phyloP scores from a whole-genome alignment of 495 filamentous ascomycete genomes.

The Neurospora intermedia region DNA sequence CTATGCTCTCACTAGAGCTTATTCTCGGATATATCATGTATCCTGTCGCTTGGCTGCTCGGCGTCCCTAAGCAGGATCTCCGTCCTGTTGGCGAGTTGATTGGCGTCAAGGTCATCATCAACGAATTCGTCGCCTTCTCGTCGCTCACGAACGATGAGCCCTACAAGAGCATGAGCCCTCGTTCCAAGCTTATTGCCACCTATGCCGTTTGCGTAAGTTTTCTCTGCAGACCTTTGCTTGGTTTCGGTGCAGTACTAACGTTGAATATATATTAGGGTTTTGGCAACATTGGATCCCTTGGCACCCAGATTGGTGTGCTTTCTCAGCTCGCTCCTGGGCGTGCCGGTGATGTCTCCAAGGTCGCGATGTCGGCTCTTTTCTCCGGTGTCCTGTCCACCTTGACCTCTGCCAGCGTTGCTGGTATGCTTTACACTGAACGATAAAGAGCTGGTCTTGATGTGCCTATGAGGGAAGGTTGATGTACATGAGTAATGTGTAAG shows the following conservation, averaged over 20 bases:
- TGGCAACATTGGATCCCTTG: slow-evolving; percentile 71
- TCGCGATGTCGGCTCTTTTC: slow-evolving; percentile 69
- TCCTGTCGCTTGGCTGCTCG: slow-evolving; percentile 74
- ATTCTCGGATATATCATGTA: slow-evolving; percentile 80
- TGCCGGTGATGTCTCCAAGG: slow-evolving; percentile 59
- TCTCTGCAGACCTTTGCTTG: not conserved
- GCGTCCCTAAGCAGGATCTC: slow-evolving; percentile 63
- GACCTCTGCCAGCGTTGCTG: slow-evolving; percentile 72
- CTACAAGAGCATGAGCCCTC: slow-evolving; percentile 47
- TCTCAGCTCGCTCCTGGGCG: slow-evolving; percentile 67
- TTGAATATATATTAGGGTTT: slow-evolving; percentile 59
- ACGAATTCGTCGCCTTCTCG: slow-evolving; percentile 57
- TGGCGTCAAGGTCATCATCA: slow-evolving; percentile 70
- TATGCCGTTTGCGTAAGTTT: slow-evolving; percentile 79
- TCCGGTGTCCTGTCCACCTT: slow-evolving; percentile 70
- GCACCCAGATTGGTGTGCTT: slow-evolving; percentile 78
- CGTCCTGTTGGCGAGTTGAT: slow-evolving; percentile 69
- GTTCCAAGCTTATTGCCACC: slow-evolving; percentile 70
- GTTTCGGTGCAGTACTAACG: slow-evolving; percentile 32
- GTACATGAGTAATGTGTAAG: not conserved
- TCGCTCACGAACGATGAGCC: slow-evolving; percentile 50
- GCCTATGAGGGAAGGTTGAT: not conserved
- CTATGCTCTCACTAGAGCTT: slow-evolving; percentile 59
- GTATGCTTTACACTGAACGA: slow-evolving; percentile 30
- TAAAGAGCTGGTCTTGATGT: not conserved